A percentile compares a stretch with the other conserved stretches of the same genome.
phyloP scores from a whole-genome alignment of 495 filamentous ascomycete genomes.

The Trichoderma gamsii region DNA sequence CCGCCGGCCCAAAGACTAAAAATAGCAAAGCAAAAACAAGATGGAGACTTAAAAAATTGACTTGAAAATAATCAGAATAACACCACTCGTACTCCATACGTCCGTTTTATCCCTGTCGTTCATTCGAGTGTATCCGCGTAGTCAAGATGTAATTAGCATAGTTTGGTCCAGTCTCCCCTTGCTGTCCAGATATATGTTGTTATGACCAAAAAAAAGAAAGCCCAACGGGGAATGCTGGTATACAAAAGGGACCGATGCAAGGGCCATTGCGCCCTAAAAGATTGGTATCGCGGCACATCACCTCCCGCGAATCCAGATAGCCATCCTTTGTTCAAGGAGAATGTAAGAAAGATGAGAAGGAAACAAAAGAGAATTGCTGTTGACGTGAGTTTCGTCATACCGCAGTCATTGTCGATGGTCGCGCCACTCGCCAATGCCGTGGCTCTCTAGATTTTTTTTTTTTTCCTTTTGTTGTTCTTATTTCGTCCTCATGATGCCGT shows the following conservation, averaged over 20 bases:
- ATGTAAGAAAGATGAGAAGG: not conserved
- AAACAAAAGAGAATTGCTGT: not conserved
- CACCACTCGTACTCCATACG: conserved; percentile 4
- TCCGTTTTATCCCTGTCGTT: conserved; percentile 11
- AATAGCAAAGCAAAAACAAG: not conserved
- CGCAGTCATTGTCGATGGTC: not conserved
- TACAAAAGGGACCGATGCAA: conserved; percentile 7
- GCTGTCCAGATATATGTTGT: conserved; percentile 12
- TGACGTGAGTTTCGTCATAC: not conserved
- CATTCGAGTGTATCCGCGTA: conserved; percentile 14
- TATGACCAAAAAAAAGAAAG: conserved; percentile 13
- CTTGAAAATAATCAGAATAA: not conserved
- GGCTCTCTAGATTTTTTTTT: not conserved
- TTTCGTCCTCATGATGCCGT: too few relatives aligned
- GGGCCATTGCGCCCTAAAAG: not conserved
- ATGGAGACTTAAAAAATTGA: not conserved
- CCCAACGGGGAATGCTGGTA: conserved; percentile 7
- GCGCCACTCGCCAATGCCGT: not conserved
- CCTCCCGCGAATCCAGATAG: not conserved
- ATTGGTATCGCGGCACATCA: not conserved
- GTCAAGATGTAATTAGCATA: conserved; percentile 13
- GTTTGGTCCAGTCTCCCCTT: not conserved
- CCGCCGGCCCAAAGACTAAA: not conserved
- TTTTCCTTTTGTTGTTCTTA: not conserved
- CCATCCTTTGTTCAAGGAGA: not conserved